Evolutionary conservation across 768 basidiomycete species (phyloP), one percentile per base, ranked within the genome.

Genomic region (Exidia glandulosa): DNA sequence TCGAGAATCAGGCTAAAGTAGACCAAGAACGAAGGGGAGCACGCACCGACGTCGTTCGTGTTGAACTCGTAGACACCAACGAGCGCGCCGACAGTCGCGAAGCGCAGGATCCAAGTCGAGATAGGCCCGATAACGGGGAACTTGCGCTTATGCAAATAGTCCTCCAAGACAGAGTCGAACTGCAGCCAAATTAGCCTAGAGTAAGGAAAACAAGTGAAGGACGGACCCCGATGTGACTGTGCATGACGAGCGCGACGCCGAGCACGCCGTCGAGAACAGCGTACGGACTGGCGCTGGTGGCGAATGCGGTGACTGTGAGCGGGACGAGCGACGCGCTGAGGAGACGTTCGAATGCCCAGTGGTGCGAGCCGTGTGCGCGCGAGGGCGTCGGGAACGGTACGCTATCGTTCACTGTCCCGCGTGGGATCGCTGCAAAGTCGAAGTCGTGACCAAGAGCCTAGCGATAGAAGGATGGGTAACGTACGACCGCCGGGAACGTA

Each of bases 31-130:
- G 9, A 23, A 6, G 9, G 23, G 9, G 23, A 27, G 25, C 7
- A 79, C 89, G 64, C 66, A 96, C 96, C 94, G 63, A 99, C 86
- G 70, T 98, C 95, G 69, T 94, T 93, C 48, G 96, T 97, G 77
- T 98, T 97, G 79, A 98, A 97, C 72, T 96, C 88, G 76, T 96
- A 99, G 5, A 97, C 81, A 16, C 96, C 95, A 52, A 92, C 84
- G 57, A 94, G 79, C 3, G 88, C 84, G 25, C 85, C 91, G 37
- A 86, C 82, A 31, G 96, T 97, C 7, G 84, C 76, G 5, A 81
- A 72, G 54, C 93, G 81, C 59, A 97, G 77, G 9, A 77, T 71
- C 95, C 95, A 98, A 19, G 76, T 83, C 13, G 72, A 66, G 50
- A 85, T 59, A 1, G 77, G 82, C 12, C 90, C 94, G 60, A 93